Percentiles rank a stretch among this genome's conserved stretches.
These are phyloP conservation scores for Thozetella sp. DNA, from an alignment of 495 filamentous ascomycete species.

Conservation along the genomic window DNA sequence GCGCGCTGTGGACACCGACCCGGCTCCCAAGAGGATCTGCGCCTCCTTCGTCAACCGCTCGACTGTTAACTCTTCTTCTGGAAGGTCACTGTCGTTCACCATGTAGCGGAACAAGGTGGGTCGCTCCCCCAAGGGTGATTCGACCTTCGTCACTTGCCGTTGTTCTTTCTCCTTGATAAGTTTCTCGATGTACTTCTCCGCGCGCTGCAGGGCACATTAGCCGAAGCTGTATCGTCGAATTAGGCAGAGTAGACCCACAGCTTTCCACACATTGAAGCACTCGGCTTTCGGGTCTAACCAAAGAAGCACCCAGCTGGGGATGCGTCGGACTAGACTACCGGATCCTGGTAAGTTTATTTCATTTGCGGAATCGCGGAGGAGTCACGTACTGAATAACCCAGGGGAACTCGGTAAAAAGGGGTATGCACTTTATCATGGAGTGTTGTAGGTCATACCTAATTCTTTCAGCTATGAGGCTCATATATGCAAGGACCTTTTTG, in stretches of 20 bases:
- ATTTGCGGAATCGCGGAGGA: background rate
- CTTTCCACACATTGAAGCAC: slow-evolving; percentile 14
- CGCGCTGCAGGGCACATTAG: no score
- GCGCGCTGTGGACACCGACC: slow-evolving; percentile 27
- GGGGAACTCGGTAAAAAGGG: slow-evolving; percentile 18
- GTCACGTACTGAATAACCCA: slow-evolving; percentile 11
- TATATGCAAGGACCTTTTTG: no score
- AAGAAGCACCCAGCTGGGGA: slow-evolving; percentile 8
- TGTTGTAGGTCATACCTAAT: slow-evolving; percentile 16
- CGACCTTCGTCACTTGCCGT: background rate
- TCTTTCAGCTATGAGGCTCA: no score
- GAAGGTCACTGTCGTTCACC: slow-evolving; percentile 23
- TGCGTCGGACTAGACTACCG: background rate
- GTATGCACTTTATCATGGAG: slow-evolving; percentile 9
- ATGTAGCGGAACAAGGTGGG: slow-evolving; percentile 23
- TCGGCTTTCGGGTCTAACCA: slow-evolving; percentile 16
- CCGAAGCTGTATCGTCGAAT: no score
- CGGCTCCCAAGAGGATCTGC: slow-evolving; percentile 21
- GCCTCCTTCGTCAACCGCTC: slow-evolving; percentile 27
- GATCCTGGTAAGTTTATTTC: background rate
- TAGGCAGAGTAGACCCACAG: no score
- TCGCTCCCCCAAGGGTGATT: background rate
- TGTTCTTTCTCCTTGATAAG: background rate
- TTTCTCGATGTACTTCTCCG: background rate
- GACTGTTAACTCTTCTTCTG: slow-evolving; percentile 22